A percentile compares a stretch with the other conserved stretches of the same genome.
phyloP scores from a whole-genome alignment of 805 yeast genomes.

The Candida xiaguanensis region DNA sequence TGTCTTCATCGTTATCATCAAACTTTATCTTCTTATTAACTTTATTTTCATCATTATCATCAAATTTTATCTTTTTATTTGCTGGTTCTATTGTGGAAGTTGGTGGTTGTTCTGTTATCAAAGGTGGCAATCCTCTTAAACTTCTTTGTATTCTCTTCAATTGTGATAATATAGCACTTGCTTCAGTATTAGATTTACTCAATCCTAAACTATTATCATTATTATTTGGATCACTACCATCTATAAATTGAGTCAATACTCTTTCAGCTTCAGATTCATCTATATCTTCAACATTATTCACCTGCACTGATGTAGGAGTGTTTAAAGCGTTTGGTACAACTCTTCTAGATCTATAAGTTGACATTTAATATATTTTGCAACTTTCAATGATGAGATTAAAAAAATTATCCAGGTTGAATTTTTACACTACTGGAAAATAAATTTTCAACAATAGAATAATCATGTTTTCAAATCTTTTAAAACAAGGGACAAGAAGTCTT shows the following conservation, averaged over 20 bases:
- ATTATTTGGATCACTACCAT: slow-evolving; percentile 30
- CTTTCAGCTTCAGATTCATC: slow-evolving; percentile 43
- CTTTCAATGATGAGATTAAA: slow-evolving; percentile 1
- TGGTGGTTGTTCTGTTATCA: slow-evolving; percentile 18
- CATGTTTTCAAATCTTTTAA: slow-evolving; percentile 10
- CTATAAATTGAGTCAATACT: slow-evolving; percentile 41
- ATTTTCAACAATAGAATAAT: neutral
- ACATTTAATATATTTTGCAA: slow-evolving; percentile 13
- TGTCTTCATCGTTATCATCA: slow-evolving; percentile 20
- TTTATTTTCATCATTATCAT: slow-evolving; percentile 23
- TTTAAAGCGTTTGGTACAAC: slow-evolving; percentile 42
- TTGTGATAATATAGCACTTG: slow-evolving; percentile 49
- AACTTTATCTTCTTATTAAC: slow-evolving; percentile 23
- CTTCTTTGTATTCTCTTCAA: slow-evolving; percentile 72
- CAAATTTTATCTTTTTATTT: slow-evolving; percentile 25
- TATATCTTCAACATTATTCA: slow-evolving; percentile 25
- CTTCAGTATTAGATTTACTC: slow-evolving; percentile 15
- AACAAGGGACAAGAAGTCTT: slow-evolving; percentile 8
- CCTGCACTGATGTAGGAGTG: slow-evolving; percentile 42
- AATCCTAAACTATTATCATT: slow-evolving; percentile 25
- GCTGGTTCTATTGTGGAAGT: slow-evolving; percentile 13
- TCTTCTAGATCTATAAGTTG: slow-evolving; percentile 40
- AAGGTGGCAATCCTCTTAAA: slow-evolving; percentile 76
- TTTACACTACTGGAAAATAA: slow-evolving; percentile 2
- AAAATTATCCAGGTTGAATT: neutral